Percentiles rank a stretch among this genome's conserved stretches.
phyloP scores from a whole-genome alignment of 495 filamentous ascomycete species.

The Lasiosphaeriaceae sp. region DNA sequence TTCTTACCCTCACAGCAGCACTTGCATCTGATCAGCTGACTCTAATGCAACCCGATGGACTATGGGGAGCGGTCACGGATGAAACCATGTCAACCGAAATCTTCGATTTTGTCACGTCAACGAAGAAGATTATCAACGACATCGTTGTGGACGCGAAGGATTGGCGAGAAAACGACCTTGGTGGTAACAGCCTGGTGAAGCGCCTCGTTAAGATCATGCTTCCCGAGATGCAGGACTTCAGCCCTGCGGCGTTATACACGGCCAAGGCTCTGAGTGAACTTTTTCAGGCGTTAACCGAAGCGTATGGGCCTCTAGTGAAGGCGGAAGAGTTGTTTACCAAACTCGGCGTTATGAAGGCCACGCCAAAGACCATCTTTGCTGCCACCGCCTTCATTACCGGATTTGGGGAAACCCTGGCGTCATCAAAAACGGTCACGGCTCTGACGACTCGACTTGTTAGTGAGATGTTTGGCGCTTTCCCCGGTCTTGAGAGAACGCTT shows the following conservation, averaged over 20 bases:
- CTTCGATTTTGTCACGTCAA: conserved; percentile 55
- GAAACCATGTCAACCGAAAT: conserved; percentile 56
- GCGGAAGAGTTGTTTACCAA: conserved; percentile 41
- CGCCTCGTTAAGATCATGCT: conserved; percentile 35
- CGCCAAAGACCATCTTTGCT: conserved; percentile 42
- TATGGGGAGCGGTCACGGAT: conserved; percentile 32
- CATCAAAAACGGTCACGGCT: conserved; percentile 38
- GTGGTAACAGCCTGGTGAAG: conserved; percentile 26
- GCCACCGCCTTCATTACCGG: conserved; percentile 52
- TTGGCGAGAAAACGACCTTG: conserved; percentile 29
- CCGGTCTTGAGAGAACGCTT: conserved; percentile 35
- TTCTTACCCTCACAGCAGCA: conserved; percentile 36
- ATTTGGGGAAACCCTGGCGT: conserved; percentile 43
- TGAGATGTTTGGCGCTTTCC: conserved; percentile 43
- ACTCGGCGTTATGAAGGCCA: conserved; percentile 34
- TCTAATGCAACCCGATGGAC: conserved; percentile 22
- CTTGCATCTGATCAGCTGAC: conserved; percentile 45
- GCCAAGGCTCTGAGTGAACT: conserved; percentile 43
- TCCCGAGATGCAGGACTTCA: conserved; percentile 27
- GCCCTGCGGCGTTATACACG: conserved; percentile 42
- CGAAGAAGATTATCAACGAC: conserved; percentile 49
- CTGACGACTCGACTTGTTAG: conserved; percentile 54
- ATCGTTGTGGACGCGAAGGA: conserved; percentile 34
- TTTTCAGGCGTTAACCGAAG: conserved; percentile 33
- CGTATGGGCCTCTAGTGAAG: conserved; percentile 34